These are phyloP conservation scores for Bolboschoenus planiculmis DNA, from an alignment of 176 grass and related monocot species.

Conservation along the genomic window DNA sequence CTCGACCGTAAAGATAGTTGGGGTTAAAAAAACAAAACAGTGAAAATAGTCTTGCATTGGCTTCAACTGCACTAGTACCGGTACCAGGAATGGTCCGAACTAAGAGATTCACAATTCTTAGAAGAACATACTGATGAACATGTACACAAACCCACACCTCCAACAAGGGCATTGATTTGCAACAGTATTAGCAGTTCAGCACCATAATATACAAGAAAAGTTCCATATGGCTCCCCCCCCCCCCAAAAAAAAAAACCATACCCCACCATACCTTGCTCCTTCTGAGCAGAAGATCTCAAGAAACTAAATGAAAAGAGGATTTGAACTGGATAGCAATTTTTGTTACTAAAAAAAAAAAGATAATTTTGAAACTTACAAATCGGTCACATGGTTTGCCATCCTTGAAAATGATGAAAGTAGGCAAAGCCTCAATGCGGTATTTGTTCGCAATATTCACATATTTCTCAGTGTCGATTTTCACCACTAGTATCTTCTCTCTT, in stretches of 20 bases:
- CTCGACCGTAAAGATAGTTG: background rate
- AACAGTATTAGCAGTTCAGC: conserved; percentile 7
- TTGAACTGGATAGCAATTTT: background rate
- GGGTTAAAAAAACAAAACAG: background rate
- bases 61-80: background rate
- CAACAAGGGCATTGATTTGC: background rate
- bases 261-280: background rate
- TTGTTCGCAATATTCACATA: conserved; percentile 68
- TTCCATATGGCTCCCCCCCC: background rate
- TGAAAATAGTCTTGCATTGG: background rate
- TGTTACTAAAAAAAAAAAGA: background rate
- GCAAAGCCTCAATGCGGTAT: conserved; percentile 76
- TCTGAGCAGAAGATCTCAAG: background rate
- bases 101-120: background rate
- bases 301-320: background rate
- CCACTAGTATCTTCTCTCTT: conserved; percentile 80
- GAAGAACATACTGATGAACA: background rate
- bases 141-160: background rate
- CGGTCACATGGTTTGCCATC: conserved; percentile 83
- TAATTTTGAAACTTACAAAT: conserved; percentile 52
- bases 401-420: conserved; percentile 94
- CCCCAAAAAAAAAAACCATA: background rate
- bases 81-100: background rate
- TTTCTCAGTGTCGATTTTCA: conserved; percentile 99
- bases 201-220: background rate